Evolutionary conservation across 345 rosid genomes (phyloP), one percentile per base, ranked within the genome.

Genomic region (Corchorus olitorius): DNA sequence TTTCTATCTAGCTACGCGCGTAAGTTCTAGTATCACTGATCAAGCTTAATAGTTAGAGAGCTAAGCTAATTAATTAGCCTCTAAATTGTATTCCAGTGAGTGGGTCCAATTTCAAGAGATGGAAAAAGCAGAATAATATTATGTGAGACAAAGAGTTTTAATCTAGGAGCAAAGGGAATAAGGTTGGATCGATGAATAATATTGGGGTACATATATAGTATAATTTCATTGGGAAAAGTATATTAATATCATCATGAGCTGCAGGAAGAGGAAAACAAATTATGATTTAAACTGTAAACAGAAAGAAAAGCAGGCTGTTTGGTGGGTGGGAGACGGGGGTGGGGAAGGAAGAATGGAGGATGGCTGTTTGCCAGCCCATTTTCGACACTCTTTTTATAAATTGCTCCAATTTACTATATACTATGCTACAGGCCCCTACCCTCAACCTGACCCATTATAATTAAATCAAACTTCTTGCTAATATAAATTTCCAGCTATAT

Each of bases 351-450:
- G 52, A 39, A 71, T 37, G 61, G 74, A 16, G 27, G 17, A 2
- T 46, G 62, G 16, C 46, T 19, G 34, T 41, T 56, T 56, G 75
- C 64, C 75, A 72, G 64, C 75, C 39, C 65, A 71, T 34, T 33
- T 54, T 37, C 39, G n/a, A 22, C 19, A 22, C 5, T 67, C 11
- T 8, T 45, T 46, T 66, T 20, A 45, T 66, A 45, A 4, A 20
- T 66, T 43, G 34, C 52, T 65, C 43, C 52, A 45, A 45, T 6
- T 45, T 6, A 7, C 48, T 45, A 6, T 45, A 7, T 56, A 5
- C 19, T 39, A 39, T 39, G 43, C 27, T 27, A 27, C 27, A 27
- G 27, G 1, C 27, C 27, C 27, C 27, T 27, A 27, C 27, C 43
- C 43, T 6, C 43, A 39, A 39, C 43, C 43, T 39, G 5, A 39